Percentiles rank a stretch among this genome's conserved stretches.
phyloP scores from a whole-genome alignment of 768 basidiomycete species.

The Lactifluus volemus region DNA sequence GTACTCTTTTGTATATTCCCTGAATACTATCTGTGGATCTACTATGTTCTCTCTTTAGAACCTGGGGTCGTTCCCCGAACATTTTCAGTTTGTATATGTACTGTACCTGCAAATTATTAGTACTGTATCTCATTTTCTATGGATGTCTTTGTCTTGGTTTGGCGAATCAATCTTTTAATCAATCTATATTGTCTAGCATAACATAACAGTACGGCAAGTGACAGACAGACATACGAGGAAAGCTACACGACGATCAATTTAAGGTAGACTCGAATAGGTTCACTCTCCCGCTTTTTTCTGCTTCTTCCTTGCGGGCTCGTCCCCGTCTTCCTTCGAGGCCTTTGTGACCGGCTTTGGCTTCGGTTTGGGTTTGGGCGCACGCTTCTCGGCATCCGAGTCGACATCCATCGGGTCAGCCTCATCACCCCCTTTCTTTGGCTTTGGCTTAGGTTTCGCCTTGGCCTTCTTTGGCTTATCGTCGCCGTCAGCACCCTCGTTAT shows the following conservation, averaged over 20 bases:
- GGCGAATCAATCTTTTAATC: not conserved
- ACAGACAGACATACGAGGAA: not conserved
- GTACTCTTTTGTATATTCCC: not conserved
- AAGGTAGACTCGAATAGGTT: not conserved
- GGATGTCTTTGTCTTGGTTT: constrained; percentile 6
- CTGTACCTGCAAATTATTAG: constrained; percentile 5
- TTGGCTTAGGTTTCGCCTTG: constrained; percentile 40
- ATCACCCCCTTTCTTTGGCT: constrained; percentile 34
- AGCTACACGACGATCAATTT: not conserved
- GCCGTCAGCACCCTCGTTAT: constrained; percentile 10
- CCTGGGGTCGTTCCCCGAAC: not conserved
- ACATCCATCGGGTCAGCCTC: constrained; percentile 33
- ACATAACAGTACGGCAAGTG: not conserved
- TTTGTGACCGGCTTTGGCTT: constrained; percentile 39
- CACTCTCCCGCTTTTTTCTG: constrained; percentile 45
- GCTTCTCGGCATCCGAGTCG: constrained; percentile 25
- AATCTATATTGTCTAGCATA: not conserved
- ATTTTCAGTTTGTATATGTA: constrained; percentile 1
- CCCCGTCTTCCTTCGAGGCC: constrained; percentile 33
- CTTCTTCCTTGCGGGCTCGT: constrained; percentile 68
- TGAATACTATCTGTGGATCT: not conserved
- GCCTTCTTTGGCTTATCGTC: constrained; percentile 35
- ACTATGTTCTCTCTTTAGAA: not conserved
- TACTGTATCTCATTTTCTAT: constrained; percentile 6
- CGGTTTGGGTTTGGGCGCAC: constrained; percentile 26